Percentiles rank a stretch among this genome's conserved stretches.
Conservation (phyloP, 805 yeast genomes). For the Zygoascus ofunaensis region DNA sequence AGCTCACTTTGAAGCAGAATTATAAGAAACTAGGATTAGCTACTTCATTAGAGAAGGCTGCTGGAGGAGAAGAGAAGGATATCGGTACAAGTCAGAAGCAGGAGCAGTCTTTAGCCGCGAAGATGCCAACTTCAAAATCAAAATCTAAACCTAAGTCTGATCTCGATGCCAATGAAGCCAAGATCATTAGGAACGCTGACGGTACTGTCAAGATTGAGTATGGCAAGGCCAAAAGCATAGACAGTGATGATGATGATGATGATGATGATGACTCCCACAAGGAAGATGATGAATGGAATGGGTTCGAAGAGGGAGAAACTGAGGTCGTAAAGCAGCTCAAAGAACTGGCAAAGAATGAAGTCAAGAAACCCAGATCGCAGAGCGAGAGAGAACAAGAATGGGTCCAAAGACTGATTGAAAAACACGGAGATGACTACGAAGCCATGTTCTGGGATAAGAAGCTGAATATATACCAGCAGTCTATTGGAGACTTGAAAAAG, state of each 20-base stretch:
- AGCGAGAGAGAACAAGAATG: conserved; percentile 70
- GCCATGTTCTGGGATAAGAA: conserved; percentile 91
- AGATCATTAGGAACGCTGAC: conserved; percentile 58
- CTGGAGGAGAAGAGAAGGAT: conserved; percentile 73
- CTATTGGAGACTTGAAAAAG: conserved; percentile 72
- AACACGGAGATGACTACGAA: conserved; percentile 80
- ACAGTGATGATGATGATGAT: conserved; percentile 21
- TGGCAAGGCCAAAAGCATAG: conserved; percentile 41
- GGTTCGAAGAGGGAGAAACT: conserved; percentile 27
- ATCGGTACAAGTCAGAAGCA: conserved; percentile 21
- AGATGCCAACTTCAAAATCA: conserved; percentile 59
- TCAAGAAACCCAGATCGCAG: conserved; percentile 44
- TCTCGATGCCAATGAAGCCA: conserved; percentile 39
- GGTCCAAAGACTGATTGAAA: conserved; percentile 53
- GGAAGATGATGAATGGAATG: conserved; percentile 21
- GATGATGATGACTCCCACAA: too few relatives aligned
- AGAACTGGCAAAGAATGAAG: conserved; percentile 39
- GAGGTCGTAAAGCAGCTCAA: conserved; percentile 65
- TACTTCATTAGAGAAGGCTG: conserved; percentile 51
- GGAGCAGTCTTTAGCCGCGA: conserved; percentile 31
- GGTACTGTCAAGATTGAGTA: conserved; percentile 61
- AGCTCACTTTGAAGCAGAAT: conserved; percentile 74
- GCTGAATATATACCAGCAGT: conserved; percentile 72
- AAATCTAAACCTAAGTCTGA: conserved; percentile 17
- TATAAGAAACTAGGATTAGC: conserved; percentile 74